These are phyloP conservation scores for Bathelium albidoporum DNA, from an alignment of 495 filamentous ascomycete genomes.

Conservation along the genomic window DNA sequence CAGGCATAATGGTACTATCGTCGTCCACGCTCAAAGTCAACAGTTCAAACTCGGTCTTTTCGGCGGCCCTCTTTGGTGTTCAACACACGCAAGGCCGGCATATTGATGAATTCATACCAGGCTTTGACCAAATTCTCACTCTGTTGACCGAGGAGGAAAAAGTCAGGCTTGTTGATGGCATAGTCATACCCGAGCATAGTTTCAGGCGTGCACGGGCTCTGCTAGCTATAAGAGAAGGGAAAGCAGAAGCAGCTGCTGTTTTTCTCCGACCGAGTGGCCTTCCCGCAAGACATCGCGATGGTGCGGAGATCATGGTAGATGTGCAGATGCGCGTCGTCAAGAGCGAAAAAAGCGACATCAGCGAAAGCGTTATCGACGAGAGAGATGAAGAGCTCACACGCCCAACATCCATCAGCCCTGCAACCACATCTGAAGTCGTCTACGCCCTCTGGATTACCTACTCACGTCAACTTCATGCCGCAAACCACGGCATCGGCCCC, in stretches of 20 bases:
- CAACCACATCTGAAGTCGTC: constrained; percentile 62
- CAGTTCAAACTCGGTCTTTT: constrained; percentile 92
- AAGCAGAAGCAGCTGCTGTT: constrained; percentile 58
- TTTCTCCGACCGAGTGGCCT: constrained; percentile 76
- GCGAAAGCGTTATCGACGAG: constrained; percentile 40
- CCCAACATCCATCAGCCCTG: constrained; percentile 33
- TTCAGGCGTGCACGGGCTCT: constrained; percentile 83
- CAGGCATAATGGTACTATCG: constrained; percentile 84
- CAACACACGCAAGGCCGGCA: constrained; percentile 67
- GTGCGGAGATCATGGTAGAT: constrained; percentile 81
- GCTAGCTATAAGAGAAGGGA: constrained; percentile 70
- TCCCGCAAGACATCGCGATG: constrained; percentile 78
- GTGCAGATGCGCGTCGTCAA: constrained; percentile 92
- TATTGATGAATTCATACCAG: constrained; percentile 72
- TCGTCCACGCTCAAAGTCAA: constrained; percentile 66
- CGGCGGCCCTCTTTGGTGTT: constrained; percentile 80
- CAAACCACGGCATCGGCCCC: constrained; percentile 44
- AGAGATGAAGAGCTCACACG: constrained; percentile 34
- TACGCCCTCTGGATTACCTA: constrained; percentile 97
- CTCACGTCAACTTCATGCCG: constrained; percentile 79
- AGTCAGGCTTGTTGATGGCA: constrained; percentile 74
- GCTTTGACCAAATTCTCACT: constrained; percentile 72
- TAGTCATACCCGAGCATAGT: constrained; percentile 91
- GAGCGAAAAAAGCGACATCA: constrained; percentile 52
- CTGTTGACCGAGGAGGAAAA: constrained; percentile 80